Conservation (phyloP, 331 rosid species). For the Dryas integrifolia region DNA sequence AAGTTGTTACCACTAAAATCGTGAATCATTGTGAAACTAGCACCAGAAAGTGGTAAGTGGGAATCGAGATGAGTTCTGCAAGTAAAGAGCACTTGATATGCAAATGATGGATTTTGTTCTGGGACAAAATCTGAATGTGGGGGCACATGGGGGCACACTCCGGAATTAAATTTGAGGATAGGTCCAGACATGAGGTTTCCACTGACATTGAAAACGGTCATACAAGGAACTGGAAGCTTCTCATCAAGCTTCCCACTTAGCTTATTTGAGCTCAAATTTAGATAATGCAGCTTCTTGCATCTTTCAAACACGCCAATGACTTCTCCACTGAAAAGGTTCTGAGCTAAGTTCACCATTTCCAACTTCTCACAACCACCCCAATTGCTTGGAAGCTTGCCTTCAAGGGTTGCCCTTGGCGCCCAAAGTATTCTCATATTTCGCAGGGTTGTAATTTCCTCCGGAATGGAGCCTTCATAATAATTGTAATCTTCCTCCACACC, state of each 20-base stretch:
- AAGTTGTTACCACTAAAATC: conserved; percentile 38
- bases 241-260: conserved; percentile 33
- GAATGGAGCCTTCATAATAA: conserved; percentile 34
- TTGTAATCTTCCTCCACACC: conserved; percentile 17
- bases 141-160: conserved; percentile 16
- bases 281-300: conserved; percentile 38
- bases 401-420: conserved; percentile 33
- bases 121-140: conserved; percentile 10
- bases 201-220: conserved; percentile 30
- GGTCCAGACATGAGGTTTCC: conserved; percentile 41
- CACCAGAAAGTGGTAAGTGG: conserved; percentile 24
- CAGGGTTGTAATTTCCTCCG: conserved; percentile 28
- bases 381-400: conserved; percentile 35
- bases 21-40: conserved; percentile 22
- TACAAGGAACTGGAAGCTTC: conserved; percentile 37
- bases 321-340: conserved; percentile 29
- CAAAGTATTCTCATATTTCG: conserved; percentile 33
- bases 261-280: conserved; percentile 40
- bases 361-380: conserved; percentile 39
- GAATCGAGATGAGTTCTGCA: conserved; percentile 28
- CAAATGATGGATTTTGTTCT: conserved; percentile 4
- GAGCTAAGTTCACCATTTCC: conserved; percentile 42
- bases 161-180: conserved; percentile 28
- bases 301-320: conserved; percentile 33
- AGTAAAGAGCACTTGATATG: conserved; percentile 26